Evolutionary conservation across 2,329 filamentous ascomycete species (phyloP), one percentile per base, ranked within the genome.

Genomic region (Fusarium denticulatum): DNA sequence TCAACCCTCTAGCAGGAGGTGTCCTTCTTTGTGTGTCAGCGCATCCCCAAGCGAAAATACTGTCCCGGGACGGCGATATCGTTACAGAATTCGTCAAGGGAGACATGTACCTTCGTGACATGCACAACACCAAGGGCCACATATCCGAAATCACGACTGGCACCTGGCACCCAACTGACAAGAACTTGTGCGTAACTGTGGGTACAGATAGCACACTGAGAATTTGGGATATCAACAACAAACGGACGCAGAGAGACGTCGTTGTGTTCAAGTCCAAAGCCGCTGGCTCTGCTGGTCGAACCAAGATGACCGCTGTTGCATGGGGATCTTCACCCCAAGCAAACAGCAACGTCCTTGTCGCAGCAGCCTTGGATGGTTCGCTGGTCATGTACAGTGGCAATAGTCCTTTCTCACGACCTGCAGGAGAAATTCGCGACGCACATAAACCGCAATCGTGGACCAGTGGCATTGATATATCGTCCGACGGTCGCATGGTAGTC

Each of bases 41-140:
- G 12, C 94, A 96, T 45, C 92, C 96, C 4, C 96, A 98, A 81
- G 94, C 96, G 18, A 95, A 95, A 81, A 91, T 99, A 30, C 88
- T 98, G 81, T 94, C 90, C 77, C 91, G 96, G 78, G 96, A 99
- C 84, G 96, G 96, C 43, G 94, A 97, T 49, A 88, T 93, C 13
- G 78, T 97, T 55, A 92, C 92, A 3, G 95, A 98, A 79, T 98
- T 97, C 74, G 92, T 95, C 76, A 99, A 99, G 83, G 96, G 96
- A 50, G 96, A 99, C 81, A 98, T 98, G 95, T 99, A 99, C 79
- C 85, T 99, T 74, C 90, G 96, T 61, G 96, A 99, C 81, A 97
- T 98, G 93, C 90, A 98, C 83, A 95, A 98, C 81, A 99, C 96
- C 9, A 98, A 98, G 81, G 96, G 96, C 3, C 96, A 99, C 82